Conservation (phyloP, 768 basidiomycete species). For the Trametes maxima region DNA sequence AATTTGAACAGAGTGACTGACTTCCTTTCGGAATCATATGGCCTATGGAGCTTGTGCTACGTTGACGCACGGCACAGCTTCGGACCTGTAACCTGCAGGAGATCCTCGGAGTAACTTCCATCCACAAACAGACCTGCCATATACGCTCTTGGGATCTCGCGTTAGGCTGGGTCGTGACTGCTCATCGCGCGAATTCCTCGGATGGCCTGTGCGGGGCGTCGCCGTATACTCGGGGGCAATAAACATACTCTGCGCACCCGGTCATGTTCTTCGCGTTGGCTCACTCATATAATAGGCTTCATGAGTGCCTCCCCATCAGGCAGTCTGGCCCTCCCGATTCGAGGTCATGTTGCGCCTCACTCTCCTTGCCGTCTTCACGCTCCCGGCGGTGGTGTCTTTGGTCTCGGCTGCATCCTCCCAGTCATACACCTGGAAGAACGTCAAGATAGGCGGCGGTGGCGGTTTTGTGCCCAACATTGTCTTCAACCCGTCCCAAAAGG, state of each 20-base stretch:
- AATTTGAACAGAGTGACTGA: not conserved
- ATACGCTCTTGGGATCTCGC: constrained; percentile 8
- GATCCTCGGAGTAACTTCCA: constrained; percentile 9
- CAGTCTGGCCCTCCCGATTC: not conserved
- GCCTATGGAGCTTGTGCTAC: not conserved
- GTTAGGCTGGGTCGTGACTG: constrained; percentile 8
- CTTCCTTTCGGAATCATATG: not conserved
- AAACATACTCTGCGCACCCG: not conserved
- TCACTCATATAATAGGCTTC: constrained; percentile 7
- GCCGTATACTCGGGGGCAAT: constrained; percentile 21
- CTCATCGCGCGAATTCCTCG: constrained; percentile 17
- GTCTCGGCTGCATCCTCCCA: constrained; percentile 49
- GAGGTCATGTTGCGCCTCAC: constrained; percentile 18
- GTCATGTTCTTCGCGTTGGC: not conserved
- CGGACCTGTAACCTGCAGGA: not conserved
- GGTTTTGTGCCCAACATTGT: constrained; percentile 60
- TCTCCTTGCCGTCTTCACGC: constrained; percentile 34
- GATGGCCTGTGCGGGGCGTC: constrained; percentile 1
- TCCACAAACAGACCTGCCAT: constrained; percentile 5
- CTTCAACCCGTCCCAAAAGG: constrained; percentile 63
- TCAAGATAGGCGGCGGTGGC: constrained; percentile 52
- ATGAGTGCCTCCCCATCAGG: not conserved
- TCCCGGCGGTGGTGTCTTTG: constrained; percentile 36
- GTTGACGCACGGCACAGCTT: constrained; percentile 13
- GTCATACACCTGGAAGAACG: constrained; percentile 63